Evolutionary conservation across 768 basidiomycete genomes (phyloP), one percentile per base, ranked within the genome.

Genomic region (Lenzites betulinus): DNA sequence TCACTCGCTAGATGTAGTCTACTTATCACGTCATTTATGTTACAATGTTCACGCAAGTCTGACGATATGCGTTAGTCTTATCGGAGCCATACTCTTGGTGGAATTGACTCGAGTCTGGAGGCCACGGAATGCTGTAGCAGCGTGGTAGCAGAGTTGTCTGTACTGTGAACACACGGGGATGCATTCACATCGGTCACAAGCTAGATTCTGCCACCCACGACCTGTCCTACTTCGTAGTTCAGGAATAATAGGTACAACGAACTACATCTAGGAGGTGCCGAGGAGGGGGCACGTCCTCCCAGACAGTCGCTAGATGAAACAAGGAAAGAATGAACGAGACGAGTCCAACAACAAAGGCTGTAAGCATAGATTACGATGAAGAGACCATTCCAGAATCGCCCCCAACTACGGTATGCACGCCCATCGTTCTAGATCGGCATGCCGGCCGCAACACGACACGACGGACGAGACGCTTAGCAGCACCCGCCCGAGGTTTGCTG

Each of bases 401-500:
- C 60, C 62, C 60, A 46, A 22, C 43, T 35, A 33, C 64, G 49
- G 52, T 46, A 16, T 28, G 49, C 48, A 41, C 39, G 41, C 25
- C 50, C 35, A 42, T 46, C 58, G 41, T 36, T 35, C 28, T 42
- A 38, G 51, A 49, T 38, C 41, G 43, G 9, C 33, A 39, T 47
- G 57, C 47, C 26, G 52, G 47, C 36, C 30, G 57, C 52, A 48
- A 47, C 53, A 26, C 20, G 36, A 58, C 48, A 16, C 20, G 22
- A 35, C 25, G 8, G 28, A 39, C 28, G 39, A 65, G 52, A 61
- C 58, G 60, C 54, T 84, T 76, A 95, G 84, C 93, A 95, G 79
- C 93, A 95, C 44, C 89, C 82, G 56, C 85, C 79, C 5, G 84
- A 77, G 69, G 82, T 80, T 75, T 88, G 87, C 72, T 90, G 87